A percentile compares a stretch with the other conserved stretches of the same genome.
These are phyloP conservation scores for Polyporus tsugae DNA, from an alignment of 1,284 basidiomycete genomes.

Conservation along the genomic window DNA sequence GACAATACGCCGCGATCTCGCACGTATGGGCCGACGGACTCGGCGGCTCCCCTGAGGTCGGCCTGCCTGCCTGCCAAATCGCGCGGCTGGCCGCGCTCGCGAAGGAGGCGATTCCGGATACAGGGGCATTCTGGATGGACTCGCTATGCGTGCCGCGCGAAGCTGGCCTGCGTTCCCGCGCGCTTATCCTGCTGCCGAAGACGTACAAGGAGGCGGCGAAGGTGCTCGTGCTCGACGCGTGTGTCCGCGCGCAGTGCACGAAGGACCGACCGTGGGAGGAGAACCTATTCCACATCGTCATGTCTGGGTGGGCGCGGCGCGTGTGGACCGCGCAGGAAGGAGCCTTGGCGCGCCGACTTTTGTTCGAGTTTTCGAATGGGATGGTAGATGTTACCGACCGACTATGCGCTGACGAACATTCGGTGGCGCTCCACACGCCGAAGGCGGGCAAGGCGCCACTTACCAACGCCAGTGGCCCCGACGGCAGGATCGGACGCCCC, in stretches of 20 bases:
- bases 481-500: neutral
- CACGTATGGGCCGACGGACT: slow-evolving; percentile 34
- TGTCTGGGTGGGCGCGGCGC: slow-evolving; percentile 26
- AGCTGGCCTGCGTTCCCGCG: slow-evolving; percentile 12
- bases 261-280: slow-evolving; percentile 8
- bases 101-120: slow-evolving; percentile 7
- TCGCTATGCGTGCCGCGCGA: slow-evolving; percentile 27
- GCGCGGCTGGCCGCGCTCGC: slow-evolving; percentile 18
- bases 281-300: slow-evolving; percentile 23
- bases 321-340: slow-evolving; percentile 29
- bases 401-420: neutral
- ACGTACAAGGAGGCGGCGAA: slow-evolving; percentile 25
- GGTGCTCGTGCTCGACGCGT: slow-evolving; percentile 27
- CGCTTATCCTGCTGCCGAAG: slow-evolving; percentile 25
- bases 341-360: slow-evolving; percentile 16
- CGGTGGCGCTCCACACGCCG: neutral
- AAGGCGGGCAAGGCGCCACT: neutral
- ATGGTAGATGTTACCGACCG: slow-evolving; percentile 3
- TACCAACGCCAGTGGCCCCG: no score
- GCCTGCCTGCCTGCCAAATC: slow-evolving; percentile 29
- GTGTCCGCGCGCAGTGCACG: slow-evolving; percentile 16
- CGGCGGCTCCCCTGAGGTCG: slow-evolving; percentile 28
- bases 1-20: slow-evolving; percentile 28
- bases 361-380: slow-evolving; percentile 20
- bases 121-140: slow-evolving; percentile 31